Conservation (phyloP, 768 basidiomycete species). For the Kwoniella sp. region DNA sequence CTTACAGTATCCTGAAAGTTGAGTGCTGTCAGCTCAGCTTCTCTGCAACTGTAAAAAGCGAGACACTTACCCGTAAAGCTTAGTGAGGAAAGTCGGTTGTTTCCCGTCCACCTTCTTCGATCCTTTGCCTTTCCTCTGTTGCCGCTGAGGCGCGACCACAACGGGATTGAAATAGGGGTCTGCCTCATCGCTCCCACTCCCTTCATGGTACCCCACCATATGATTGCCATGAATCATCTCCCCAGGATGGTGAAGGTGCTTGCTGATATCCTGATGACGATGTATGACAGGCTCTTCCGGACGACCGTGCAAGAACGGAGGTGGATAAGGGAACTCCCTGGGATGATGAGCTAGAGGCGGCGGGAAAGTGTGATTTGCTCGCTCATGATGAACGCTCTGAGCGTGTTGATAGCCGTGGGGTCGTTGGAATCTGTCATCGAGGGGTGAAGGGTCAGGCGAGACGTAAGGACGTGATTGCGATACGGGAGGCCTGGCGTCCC, state of each 20-base stretch:
- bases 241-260: slow-evolving; percentile 5
- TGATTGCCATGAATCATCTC: neutral
- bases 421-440: slow-evolving; percentile 1
- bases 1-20: slow-evolving; percentile 41
- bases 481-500: slow-evolving; percentile 9
- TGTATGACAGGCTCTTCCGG: neutral
- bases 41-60: neutral
- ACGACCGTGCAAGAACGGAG: neutral
- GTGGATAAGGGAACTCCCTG: slow-evolving; percentile 7
- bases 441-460: slow-evolving; percentile 19
- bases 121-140: slow-evolving; percentile 14
- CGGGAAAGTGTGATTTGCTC: neutral
- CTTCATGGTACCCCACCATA: neutral
- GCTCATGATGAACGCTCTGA: neutral
- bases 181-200: slow-evolving; percentile 7
- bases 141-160: slow-evolving; percentile 4
- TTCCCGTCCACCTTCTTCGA: slow-evolving; percentile 69
- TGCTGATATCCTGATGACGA: neutral
- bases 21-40: slow-evolving; percentile 11
- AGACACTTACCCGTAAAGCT: slow-evolving; percentile 80
- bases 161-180: slow-evolving; percentile 39
- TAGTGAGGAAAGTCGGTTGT: slow-evolving; percentile 94
- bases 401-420: neutral
- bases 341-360: slow-evolving; percentile 7
- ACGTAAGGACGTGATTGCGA: slow-evolving; percentile 22